Percentiles rank a stretch among this genome's conserved stretches.
Evolutionary conservation across 164 flowering plant species (phyloP).

Genomic region (Buxus sempervirens): DNA sequence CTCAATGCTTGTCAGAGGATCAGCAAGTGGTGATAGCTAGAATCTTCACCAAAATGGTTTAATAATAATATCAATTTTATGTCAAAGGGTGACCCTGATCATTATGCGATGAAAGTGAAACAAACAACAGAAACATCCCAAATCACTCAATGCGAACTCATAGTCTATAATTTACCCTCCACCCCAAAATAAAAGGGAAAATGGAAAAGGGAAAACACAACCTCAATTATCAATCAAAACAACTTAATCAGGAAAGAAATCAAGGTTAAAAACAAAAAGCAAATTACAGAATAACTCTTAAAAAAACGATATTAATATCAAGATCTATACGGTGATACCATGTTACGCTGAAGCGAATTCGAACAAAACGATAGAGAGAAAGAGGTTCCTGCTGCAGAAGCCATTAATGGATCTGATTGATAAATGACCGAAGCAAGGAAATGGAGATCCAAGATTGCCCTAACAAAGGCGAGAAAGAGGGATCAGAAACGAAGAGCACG

Average conservation of each 20-base stretch:
- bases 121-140: background rate
- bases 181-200: no score
- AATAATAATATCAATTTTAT: background rate
- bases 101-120: background rate
- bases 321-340: conserved; percentile 12
- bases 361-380: conserved; percentile 21
- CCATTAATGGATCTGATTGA: conserved; percentile 23
- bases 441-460: conserved; percentile 3
- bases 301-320: background rate
- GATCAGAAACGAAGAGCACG: conserved; percentile 24
- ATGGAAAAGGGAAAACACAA: no score
- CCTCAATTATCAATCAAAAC: background rate
- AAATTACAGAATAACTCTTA: background rate
- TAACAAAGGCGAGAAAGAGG: conserved; percentile 1
- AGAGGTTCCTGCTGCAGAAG: conserved; percentile 29
- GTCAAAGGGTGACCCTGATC: background rate
- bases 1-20: no score
- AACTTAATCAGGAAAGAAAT: background rate
- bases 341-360: conserved; percentile 2
- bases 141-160: background rate
- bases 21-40: no score
- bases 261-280: background rate
- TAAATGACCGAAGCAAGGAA: background rate
- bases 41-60: background rate
- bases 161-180: no score